Conservation (phyloP, 352 stramenopile genomes). For the Ophiocytium majus region DNA sequence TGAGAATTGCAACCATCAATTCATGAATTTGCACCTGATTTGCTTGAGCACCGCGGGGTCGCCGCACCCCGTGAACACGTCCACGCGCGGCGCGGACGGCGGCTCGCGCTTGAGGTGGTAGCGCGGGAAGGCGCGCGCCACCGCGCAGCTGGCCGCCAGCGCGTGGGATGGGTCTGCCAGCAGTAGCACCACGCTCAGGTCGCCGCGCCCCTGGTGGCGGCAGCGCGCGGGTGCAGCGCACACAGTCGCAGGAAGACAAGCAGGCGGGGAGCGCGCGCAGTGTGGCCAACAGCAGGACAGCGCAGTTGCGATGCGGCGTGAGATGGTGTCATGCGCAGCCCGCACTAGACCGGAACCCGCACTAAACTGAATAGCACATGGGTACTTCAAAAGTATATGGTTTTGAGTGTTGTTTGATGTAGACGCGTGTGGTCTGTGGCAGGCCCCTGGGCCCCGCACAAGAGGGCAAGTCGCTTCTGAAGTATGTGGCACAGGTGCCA, state of each 20-base stretch:
- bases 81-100: not conserved
- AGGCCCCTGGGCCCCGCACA: too few relatives aligned
- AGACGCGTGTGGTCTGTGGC: too few relatives aligned
- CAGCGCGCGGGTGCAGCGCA: too few relatives aligned
- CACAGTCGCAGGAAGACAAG: too few relatives aligned
- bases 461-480: too few relatives aligned
- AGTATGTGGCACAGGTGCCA: too few relatives aligned
- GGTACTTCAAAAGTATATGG: too few relatives aligned
- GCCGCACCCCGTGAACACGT: not conserved
- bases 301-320: not conserved
- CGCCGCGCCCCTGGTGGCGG: slow-evolving; percentile 53
- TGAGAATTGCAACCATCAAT: too few relatives aligned
- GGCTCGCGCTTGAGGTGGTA: slow-evolving; percentile 63
- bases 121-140: slow-evolving; percentile 68
- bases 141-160: slow-evolving; percentile 53
- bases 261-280: too few relatives aligned
- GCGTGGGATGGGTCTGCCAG: slow-evolving; percentile 38
- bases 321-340: not conserved
- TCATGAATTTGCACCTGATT: too few relatives aligned
- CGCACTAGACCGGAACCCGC: slow-evolving; percentile 19
- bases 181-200: slow-evolving; percentile 32
- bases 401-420: too few relatives aligned
- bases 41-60: not conserved
- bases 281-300: not conserved
- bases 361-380: slow-evolving; percentile 62